Conservation (phyloP, 2,329 filamentous ascomycete species). For the Colletotrichum tabaci region DNA sequence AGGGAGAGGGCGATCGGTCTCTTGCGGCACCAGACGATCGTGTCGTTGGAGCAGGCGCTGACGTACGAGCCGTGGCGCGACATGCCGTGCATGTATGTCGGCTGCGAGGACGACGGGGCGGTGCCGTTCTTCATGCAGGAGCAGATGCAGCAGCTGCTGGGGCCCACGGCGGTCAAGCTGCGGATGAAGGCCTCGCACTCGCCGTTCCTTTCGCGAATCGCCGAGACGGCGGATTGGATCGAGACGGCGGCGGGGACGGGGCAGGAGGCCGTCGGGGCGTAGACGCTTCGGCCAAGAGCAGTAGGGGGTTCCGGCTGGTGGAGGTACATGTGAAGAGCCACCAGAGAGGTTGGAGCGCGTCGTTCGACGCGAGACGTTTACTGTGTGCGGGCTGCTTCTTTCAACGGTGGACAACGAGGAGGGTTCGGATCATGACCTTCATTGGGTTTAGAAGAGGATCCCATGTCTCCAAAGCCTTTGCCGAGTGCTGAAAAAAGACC, state of each 20-base stretch:
- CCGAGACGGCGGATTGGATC: constrained; percentile 24
- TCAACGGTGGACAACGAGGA: too few species aligned
- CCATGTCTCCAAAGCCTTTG: too few species aligned
- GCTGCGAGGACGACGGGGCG: constrained; percentile 46
- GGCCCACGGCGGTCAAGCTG: constrained; percentile 1
- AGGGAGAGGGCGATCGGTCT: constrained; percentile 32
- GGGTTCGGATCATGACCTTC: too few species aligned
- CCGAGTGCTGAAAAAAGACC: too few species aligned
- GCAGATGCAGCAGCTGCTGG: constrained; percentile 37
- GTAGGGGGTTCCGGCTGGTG: too few species aligned
- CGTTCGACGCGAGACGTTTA: too few species aligned
- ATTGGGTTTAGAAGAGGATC: too few species aligned
- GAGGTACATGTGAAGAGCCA: too few species aligned
- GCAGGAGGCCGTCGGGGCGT: background rate
- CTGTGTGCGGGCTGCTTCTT: too few species aligned
- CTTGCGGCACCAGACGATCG: constrained; percentile 18
- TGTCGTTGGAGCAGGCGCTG: constrained; percentile 42
- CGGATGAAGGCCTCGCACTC: constrained; percentile 19
- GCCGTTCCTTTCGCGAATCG: constrained; percentile 23
- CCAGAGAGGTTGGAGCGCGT: too few species aligned
- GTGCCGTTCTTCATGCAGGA: constrained; percentile 43
- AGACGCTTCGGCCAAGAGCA: too few species aligned
- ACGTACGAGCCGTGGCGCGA: constrained; percentile 49
- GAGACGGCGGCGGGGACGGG: constrained; percentile 10
- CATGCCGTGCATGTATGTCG: constrained; percentile 46